Conservation (phyloP, 805 yeast species). For the Candida arabinofermentans region DNA sequence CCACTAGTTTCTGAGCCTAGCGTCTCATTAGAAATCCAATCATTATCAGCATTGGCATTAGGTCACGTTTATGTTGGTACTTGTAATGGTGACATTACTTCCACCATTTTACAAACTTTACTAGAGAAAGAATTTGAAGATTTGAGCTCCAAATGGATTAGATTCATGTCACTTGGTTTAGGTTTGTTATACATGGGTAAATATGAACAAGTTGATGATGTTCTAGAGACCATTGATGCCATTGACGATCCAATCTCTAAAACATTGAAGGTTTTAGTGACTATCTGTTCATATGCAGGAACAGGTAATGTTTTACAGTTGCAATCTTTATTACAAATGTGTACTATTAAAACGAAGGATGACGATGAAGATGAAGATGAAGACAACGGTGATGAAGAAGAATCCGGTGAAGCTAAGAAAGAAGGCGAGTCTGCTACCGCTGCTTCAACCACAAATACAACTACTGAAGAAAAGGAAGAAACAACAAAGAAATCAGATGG, state of each 20-base stretch:
- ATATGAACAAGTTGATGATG: slow-evolving; percentile 91
- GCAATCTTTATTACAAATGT: slow-evolving; percentile 84
- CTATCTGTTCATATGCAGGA: slow-evolving; percentile 93
- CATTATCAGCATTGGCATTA: slow-evolving; percentile 84
- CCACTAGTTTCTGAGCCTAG: slow-evolving; percentile 81
- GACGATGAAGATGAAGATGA: slow-evolving; percentile 57
- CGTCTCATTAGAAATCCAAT: slow-evolving; percentile 70
- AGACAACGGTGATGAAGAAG: slow-evolving; percentile 43
- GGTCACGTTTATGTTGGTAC: slow-evolving; percentile 96
- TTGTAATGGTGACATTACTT: slow-evolving; percentile 89
- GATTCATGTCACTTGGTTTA: slow-evolving; percentile 86
- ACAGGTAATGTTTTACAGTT: slow-evolving; percentile 96
- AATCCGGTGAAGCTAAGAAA: slow-evolving; percentile 53
- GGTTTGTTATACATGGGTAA: slow-evolving; percentile 92
- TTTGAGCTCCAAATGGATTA: slow-evolving; percentile 79
- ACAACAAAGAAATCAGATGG: slow-evolving; percentile 29
- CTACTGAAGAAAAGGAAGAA: slow-evolving; percentile 14
- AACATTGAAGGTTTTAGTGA: slow-evolving; percentile 83
- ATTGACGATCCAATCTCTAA: slow-evolving; percentile 92
- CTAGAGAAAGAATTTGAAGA: slow-evolving; percentile 80
- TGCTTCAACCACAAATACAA: slow-evolving; percentile 13
- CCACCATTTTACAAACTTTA: slow-evolving; percentile 85
- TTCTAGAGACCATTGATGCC: slow-evolving; percentile 88
- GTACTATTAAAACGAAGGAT: slow-evolving; percentile 67
- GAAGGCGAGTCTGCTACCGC: slow-evolving; percentile 35